Evolutionary conservation across 1,139 yeast species (phyloP).

Genomic region (Geotrichum siamense): DNA sequence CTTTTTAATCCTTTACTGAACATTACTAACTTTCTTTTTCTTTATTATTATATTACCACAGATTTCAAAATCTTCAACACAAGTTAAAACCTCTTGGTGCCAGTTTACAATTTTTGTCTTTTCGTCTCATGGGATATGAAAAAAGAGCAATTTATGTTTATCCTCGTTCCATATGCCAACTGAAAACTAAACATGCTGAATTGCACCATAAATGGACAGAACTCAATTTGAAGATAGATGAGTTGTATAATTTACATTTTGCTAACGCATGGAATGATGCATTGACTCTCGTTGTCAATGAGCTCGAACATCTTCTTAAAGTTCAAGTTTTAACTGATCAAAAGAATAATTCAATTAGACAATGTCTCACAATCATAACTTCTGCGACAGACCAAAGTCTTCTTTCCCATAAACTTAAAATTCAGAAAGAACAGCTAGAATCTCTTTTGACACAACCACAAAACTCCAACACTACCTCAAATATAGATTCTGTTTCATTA

Average conservation of each 20-base stretch:
- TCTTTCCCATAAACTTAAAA: not conserved
- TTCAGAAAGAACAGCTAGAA: not conserved
- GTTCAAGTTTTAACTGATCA: conserved; percentile 23
- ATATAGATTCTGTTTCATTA: not conserved
- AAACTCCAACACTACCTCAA: not conserved
- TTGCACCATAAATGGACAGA: conserved; percentile 40
- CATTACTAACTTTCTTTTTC: no score
- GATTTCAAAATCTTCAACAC: conserved; percentile 2
- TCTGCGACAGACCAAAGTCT: not conserved
- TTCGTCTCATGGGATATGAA: conserved; percentile 45
- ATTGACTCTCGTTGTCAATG: conserved; percentile 1
- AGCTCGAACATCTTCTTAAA: conserved; percentile 24
- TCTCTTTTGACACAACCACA: not conserved
- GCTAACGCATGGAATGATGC: conserved; percentile 1
- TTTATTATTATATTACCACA: not conserved
- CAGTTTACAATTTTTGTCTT: conserved; percentile 53
- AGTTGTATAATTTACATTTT: not conserved
- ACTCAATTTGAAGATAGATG: conserved; percentile 30
- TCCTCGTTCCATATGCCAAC: conserved; percentile 35
- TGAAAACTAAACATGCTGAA: conserved; percentile 39
- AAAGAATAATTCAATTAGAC: not conserved
- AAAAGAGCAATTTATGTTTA: conserved; percentile 32
- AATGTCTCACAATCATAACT: conserved; percentile 5
- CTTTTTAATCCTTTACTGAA: no score
- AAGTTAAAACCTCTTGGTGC: conserved; percentile 47